These are phyloP conservation scores for Tetracladium marchalianum DNA, from an alignment of 495 filamentous ascomycete species.

Conservation along the genomic window DNA sequence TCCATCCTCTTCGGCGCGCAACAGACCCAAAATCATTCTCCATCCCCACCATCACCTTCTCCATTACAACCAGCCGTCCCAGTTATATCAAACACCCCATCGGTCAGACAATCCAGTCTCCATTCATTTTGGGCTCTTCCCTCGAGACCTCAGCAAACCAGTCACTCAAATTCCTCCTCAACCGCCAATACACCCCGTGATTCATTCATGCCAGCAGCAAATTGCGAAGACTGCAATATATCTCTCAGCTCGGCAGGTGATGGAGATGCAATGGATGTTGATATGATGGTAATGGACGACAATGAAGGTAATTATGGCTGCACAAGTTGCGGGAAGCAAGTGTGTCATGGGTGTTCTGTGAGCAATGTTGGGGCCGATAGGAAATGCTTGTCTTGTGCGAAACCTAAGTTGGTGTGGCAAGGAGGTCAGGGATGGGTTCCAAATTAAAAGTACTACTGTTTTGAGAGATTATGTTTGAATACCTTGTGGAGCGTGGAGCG, in stretches of 20 bases:
- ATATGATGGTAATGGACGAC: slow-evolving; percentile 15
- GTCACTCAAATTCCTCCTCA: not conserved
- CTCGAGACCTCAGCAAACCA: not conserved
- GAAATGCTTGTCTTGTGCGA: slow-evolving; percentile 15
- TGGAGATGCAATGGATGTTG: slow-evolving; percentile 15
- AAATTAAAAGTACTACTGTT: too few relatives aligned
- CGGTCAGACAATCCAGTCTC: slow-evolving; percentile 14
- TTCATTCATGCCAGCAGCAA: slow-evolving; percentile 5
- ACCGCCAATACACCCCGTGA: not conserved
- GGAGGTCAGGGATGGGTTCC: slow-evolving; percentile 6
- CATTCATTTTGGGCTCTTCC: slow-evolving; percentile 18
- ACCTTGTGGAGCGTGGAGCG: too few relatives aligned
- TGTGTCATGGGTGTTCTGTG: slow-evolving; percentile 17
- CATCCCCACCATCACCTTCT: not conserved
- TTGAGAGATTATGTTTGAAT: too few relatives aligned
- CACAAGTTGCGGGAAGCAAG: slow-evolving; percentile 12
- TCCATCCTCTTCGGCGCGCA: slow-evolving; percentile 19
- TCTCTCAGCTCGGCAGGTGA: not conserved
- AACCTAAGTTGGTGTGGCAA: not conserved
- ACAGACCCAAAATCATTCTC: slow-evolving; percentile 4
- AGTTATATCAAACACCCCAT: slow-evolving; percentile 1
- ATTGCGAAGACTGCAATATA: slow-evolving; percentile 18
- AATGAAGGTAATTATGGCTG: slow-evolving; percentile 7
- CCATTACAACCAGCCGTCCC: slow-evolving; percentile 1
- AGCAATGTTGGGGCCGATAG: slow-evolving; percentile 16